Base-by-base conservation (phyloP, 2,329 filamentous ascomycete genomes). In the Clathrospora elynae region DNA sequence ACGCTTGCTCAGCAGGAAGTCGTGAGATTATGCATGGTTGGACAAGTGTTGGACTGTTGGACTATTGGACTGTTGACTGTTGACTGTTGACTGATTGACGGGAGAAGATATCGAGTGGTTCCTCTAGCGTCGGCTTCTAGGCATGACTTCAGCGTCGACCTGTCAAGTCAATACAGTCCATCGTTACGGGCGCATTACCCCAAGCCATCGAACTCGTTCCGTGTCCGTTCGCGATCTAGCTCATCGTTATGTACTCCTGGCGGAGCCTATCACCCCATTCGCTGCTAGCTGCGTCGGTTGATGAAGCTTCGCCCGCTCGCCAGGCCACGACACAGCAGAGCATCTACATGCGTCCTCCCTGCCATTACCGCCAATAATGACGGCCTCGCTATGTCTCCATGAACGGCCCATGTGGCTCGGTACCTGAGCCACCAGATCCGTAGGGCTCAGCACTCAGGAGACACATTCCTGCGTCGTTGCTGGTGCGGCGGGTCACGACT, bases 291-390 rank as follows among this genome's bases (percentile, higher is more conserved):
- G 51, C 46, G 49, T 44, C 40, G 32, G 49, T 51, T 46, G 49
- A 46, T 47, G 49, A 55, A 49, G 51, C 50, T 53, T 58, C 46
- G 53, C 51, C 51, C 53, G 53, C 55, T 57, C 57, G 59, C 39
- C 49, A 52, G 53, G n/a, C n/a, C n/a, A n/a, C 49, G 49, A 43
- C 34, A 46, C 42, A 30, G 45, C 51, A 56, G 53, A 43, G 51
- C 45, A 55, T 46, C 51, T 54, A 52, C 53, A 61, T 47, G 52
- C 47, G 25, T 46, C 50, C 61, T 61, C 57, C 58, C 57, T 65
- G 62, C 60, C 62, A 55, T 54, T 41, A 55, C 49, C 38, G 38
- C 59, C 62, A 59, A 63, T 65, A 58, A 67, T 65, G 66, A 59
- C 52, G 48, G 52, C 49, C 51, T 56, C 55, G 49, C 56, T 57